phyloP scores from a whole-genome alignment of 2,329 filamentous ascomycete genomes.

The Exophiala bonariae region DNA sequence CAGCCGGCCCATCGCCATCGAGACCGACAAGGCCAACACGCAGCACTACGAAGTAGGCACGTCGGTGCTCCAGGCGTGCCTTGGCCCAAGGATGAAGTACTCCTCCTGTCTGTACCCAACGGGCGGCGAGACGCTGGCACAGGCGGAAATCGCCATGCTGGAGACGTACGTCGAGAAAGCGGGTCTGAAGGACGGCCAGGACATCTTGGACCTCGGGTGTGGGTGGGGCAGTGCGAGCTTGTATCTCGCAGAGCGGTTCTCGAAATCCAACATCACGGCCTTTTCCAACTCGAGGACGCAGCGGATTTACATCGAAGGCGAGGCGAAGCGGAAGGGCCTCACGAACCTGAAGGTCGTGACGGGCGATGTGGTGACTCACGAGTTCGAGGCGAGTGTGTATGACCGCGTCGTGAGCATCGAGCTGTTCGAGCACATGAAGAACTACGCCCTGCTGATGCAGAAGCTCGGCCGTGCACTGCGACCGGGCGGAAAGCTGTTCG shows the following conservation, averaged over 20 bases:
- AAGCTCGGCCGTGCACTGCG: slow-evolving; percentile 63
- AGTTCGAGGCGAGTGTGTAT: slow-evolving; percentile 59
- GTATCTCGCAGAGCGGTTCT: slow-evolving; percentile 66
- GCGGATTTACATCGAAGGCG: slow-evolving; percentile 64
- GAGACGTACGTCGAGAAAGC: slow-evolving; percentile 62
- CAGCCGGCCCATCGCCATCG: slow-evolving; percentile 65
- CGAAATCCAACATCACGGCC: slow-evolving; percentile 61
- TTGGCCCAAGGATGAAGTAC: slow-evolving; percentile 73
- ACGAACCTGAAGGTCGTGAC: slow-evolving; percentile 65
- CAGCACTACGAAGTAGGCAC: slow-evolving; percentile 75
- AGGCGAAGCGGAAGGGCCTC: slow-evolving; percentile 57
- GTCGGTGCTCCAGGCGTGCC: slow-evolving; percentile 59
- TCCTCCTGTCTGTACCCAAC: slow-evolving; percentile 66
- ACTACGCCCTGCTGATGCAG: slow-evolving; percentile 66
- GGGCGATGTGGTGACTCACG: slow-evolving; percentile 65
- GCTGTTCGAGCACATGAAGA: slow-evolving; percentile 77
- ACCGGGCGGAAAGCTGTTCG: slow-evolving; percentile 67
- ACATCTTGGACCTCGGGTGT: slow-evolving; percentile 62
- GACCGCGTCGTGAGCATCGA: slow-evolving; percentile 70
- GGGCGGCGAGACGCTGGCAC: slow-evolving; percentile 61
- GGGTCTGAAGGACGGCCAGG: slow-evolving; percentile 60
- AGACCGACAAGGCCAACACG: slow-evolving; percentile 64
- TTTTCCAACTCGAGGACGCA: slow-evolving; percentile 72
- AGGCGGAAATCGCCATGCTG: slow-evolving; percentile 69
- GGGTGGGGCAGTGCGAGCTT: slow-evolving; percentile 24